These are phyloP conservation scores for Populus davidiana DNA, from an alignment of 345 rosid species.

Conservation along the genomic window DNA sequence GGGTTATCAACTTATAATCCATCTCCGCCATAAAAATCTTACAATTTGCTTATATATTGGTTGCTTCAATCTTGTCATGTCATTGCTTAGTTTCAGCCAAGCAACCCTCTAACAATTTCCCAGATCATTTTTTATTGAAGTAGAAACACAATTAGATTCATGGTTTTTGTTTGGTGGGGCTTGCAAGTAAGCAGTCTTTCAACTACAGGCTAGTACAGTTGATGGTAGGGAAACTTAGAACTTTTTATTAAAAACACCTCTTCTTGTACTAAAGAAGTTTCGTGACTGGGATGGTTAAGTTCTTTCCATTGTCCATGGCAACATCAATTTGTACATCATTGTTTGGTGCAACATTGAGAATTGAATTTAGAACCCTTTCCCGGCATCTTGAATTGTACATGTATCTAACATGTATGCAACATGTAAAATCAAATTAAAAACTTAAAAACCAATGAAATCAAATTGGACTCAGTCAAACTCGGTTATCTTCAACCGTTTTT, in stretches of 20 bases:
- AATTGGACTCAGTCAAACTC: too few relatives aligned
- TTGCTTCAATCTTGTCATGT: background rate
- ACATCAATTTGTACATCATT: too few relatives aligned
- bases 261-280: background rate
- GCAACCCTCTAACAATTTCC: background rate
- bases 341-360: too few relatives aligned
- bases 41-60: background rate
- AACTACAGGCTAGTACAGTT: background rate
- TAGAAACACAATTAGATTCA: background rate
- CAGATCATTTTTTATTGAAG: background rate
- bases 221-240: background rate
- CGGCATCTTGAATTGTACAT: too few relatives aligned
- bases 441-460: too few relatives aligned
- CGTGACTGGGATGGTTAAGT: background rate
- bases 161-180: background rate
- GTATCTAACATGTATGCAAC: too few relatives aligned
- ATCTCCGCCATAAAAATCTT: background rate
- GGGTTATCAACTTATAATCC: background rate
- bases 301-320: background rate
- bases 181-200: background rate
- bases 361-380: too few relatives aligned
- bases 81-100: background rate
- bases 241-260: background rate
- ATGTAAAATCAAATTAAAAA: too few relatives aligned
- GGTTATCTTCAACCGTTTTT: too few relatives aligned